These are phyloP conservation scores for Pholiota microspora DNA, from an alignment of 768 basidiomycete genomes.

Conservation along the genomic window DNA sequence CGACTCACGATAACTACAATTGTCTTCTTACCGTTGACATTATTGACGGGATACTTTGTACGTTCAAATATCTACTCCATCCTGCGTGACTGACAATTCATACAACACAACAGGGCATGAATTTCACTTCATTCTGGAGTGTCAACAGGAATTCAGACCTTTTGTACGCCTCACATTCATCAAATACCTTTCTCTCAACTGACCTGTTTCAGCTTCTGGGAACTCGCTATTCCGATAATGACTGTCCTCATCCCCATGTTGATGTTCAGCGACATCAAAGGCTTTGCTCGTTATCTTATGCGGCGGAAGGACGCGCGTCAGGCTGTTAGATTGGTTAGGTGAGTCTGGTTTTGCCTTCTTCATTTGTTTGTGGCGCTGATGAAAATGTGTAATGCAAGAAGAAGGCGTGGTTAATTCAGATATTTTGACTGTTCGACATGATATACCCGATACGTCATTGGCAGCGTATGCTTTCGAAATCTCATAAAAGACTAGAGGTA, in stretches of 20 bases:
- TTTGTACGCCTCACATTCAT: slow-evolving; percentile 33
- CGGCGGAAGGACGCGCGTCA: slow-evolving; percentile 28
- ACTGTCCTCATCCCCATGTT: slow-evolving; percentile 55
- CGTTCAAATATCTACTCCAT: slow-evolving; percentile 16
- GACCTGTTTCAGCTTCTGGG: slow-evolving; percentile 56
- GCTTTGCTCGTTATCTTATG: slow-evolving; percentile 42
- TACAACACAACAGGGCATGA: slow-evolving; percentile 55
- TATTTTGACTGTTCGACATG: too few relatives aligned
- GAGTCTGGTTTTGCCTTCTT: neutral
- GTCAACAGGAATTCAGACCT: slow-evolving; percentile 40
- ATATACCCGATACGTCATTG: too few relatives aligned
- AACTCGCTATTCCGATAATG: slow-evolving; percentile 63
- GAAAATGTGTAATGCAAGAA: neutral
- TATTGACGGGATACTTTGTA: slow-evolving; percentile 75
- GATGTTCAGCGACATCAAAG: slow-evolving; percentile 50
- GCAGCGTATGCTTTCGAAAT: too few relatives aligned
- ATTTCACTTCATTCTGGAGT: slow-evolving; percentile 56
- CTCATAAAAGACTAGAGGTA: too few relatives aligned
- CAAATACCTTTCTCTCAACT: neutral
- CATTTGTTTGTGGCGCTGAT: neutral
- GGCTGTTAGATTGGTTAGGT: neutral
- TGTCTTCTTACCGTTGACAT: slow-evolving; percentile 66
- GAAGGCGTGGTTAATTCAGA: neutral
- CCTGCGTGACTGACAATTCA: neutral
- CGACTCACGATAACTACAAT: slow-evolving; percentile 67